Percentiles rank a stretch among this genome's conserved stretches.
Evolutionary conservation across 225 moss, liverwort and hornwort species (phyloP).

Genomic region (Antitrichia curtipendula): DNA sequence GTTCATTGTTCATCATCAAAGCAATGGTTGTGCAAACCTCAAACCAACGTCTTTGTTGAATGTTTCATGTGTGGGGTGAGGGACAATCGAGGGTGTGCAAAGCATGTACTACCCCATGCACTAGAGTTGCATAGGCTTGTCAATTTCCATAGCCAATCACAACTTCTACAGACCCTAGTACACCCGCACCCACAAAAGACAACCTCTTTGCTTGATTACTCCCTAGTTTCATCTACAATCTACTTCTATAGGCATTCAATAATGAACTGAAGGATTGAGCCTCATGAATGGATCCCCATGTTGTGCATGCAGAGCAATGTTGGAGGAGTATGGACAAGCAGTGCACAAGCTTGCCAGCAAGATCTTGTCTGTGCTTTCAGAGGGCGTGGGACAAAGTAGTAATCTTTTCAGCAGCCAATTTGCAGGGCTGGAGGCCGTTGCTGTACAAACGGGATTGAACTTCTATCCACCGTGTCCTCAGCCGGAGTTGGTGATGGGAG

Average conservation of each 20-base stretch:
- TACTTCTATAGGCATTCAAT: neutral
- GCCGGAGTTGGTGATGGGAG: neutral
- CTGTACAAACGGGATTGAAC: neutral
- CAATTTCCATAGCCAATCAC: neutral
- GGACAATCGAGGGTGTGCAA: neutral
- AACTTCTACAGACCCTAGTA: neutral
- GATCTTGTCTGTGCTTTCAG: neutral
- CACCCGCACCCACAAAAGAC: rapidly evolving
- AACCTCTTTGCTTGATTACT: neutral
- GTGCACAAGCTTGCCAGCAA: neutral
- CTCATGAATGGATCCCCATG: neutral
- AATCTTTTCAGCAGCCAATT: neutral
- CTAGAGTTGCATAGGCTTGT: neutral
- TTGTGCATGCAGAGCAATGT: neutral
- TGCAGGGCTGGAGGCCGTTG: neutral
- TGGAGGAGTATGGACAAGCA: neutral
- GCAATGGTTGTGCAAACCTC: neutral
- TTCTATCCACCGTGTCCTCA: neutral
- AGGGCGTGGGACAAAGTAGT: neutral
- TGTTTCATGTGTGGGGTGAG: neutral
- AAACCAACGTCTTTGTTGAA: neutral
- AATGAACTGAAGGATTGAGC: neutral
- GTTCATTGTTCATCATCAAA: neutral
- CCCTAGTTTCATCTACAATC: too few relatives aligned
- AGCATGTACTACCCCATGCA: neutral